Conservation (phyloP, 495 filamentous ascomycete species). For the Penicillium macrosclerotiorum region DNA sequence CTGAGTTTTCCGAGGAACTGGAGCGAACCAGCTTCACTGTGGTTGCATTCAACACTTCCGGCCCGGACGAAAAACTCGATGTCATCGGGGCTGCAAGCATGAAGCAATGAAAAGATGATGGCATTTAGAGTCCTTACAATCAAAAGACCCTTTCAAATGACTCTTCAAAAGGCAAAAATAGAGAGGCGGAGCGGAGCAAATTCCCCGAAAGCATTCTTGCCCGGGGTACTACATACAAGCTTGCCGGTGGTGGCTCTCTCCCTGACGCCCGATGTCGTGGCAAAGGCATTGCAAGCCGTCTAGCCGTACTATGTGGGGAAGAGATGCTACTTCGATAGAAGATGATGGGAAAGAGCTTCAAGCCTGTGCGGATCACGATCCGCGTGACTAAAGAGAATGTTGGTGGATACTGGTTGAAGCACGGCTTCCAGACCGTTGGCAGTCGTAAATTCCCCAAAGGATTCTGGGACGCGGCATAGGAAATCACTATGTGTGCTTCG, state of each 20-base stretch:
- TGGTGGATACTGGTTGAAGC: slow-evolving; percentile 12
- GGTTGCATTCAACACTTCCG: slow-evolving; percentile 4
- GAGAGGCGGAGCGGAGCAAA: not conserved
- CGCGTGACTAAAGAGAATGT: slow-evolving; percentile 11
- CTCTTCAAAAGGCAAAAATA: not conserved
- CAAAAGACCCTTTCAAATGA: not conserved
- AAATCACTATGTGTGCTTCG: slow-evolving; percentile 15
- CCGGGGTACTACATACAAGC: slow-evolving; percentile 13
- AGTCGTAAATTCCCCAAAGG: slow-evolving; percentile 6
- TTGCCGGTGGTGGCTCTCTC: slow-evolving; percentile 10
- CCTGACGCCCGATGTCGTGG: slow-evolving; percentile 11
- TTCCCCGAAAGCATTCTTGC: not conserved
- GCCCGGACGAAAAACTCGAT: not conserved
- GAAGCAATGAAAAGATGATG: slow-evolving; percentile 19
- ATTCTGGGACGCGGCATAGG: slow-evolving; percentile 5
- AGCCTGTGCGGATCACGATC: slow-evolving; percentile 11
- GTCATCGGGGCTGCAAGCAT: slow-evolving; percentile 17
- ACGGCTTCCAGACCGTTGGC: slow-evolving; percentile 9
- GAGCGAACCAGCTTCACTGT: slow-evolving; percentile 8
- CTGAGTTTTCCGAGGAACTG: slow-evolving; percentile 7
- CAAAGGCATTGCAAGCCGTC: slow-evolving; percentile 7
- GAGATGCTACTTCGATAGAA: slow-evolving; percentile 6
- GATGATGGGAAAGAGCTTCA: not conserved
- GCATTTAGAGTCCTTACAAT: slow-evolving; percentile 9
- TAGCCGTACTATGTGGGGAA: slow-evolving; percentile 9